These are phyloP conservation scores for Violaceomyces palustris DNA, from an alignment of 1,284 basidiomycete genomes.

Conservation along the genomic window DNA sequence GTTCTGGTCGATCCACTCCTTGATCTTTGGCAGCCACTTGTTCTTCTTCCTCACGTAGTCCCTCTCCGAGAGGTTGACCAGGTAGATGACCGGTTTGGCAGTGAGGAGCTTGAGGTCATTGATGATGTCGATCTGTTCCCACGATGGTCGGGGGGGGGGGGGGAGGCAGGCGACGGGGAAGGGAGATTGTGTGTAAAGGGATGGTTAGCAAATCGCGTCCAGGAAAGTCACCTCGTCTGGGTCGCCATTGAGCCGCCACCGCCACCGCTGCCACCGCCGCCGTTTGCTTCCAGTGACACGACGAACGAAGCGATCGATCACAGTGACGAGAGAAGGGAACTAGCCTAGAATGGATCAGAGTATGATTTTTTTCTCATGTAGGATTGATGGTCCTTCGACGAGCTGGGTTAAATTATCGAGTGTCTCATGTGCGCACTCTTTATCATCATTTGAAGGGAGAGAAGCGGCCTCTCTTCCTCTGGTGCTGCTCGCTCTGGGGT, in stretches of 20 bases:
- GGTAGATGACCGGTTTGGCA: constrained; percentile 95
- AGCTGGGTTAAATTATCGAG: constrained; percentile 67
- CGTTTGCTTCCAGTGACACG: too few species aligned
- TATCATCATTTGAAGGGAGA: constrained; percentile 61
- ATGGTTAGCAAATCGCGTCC: too few species aligned
- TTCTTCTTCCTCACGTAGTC: constrained; percentile 98
- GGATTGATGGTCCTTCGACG: constrained; percentile 62
- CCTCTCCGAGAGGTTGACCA: constrained; percentile 92
- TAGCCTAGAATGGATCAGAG: constrained; percentile 22
- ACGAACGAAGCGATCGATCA: not conserved
- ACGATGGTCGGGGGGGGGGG: not conserved
- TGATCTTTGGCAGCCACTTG: constrained; percentile 98
- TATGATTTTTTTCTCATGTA: constrained; percentile 43
- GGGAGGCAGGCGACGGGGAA: too few species aligned
- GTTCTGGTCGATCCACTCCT: constrained; percentile 94
- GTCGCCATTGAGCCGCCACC: too few species aligned
- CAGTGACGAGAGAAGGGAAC: constrained; percentile 1
- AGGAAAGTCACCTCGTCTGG: too few species aligned
- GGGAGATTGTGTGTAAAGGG: too few species aligned
- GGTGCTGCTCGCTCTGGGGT: too few species aligned
- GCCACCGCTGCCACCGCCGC: too few species aligned
- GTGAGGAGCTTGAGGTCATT: constrained; percentile 87
- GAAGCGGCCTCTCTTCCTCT: too few species aligned
- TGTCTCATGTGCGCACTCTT: constrained; percentile 61
- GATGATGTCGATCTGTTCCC: constrained; percentile 83